Conservation (phyloP, 2,329 filamentous ascomycete species). For the Epichloe elymi region DNA sequence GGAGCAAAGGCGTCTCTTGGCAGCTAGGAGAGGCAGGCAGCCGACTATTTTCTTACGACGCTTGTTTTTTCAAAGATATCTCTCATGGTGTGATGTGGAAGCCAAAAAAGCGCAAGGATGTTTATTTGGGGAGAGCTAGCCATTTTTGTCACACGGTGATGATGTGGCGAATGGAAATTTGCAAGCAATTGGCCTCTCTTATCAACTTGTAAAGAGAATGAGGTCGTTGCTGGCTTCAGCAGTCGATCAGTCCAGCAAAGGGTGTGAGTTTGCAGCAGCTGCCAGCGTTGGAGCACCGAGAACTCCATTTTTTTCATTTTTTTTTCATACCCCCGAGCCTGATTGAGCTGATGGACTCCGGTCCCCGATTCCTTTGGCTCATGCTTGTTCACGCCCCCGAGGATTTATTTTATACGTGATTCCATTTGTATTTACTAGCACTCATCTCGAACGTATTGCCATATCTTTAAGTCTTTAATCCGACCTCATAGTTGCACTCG, state of each 20-base stretch:
- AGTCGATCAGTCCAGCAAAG: background rate
- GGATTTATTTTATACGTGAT: slow-evolving; percentile 16
- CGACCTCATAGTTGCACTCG: slow-evolving; percentile 20
- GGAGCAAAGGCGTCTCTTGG: slow-evolving; percentile 22
- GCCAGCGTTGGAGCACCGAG: background rate
- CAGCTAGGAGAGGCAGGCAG: slow-evolving; percentile 10
- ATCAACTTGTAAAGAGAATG: slow-evolving; percentile 8
- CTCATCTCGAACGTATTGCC: slow-evolving; percentile 21
- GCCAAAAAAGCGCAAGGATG: slow-evolving; percentile 10
- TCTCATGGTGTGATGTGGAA: slow-evolving; percentile 18
- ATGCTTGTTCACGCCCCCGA: slow-evolving; percentile 2
- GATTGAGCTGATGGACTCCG: background rate
- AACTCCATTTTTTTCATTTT: no score
- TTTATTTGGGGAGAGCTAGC: slow-evolving; percentile 11
- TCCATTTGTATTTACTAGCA: slow-evolving; percentile 24
- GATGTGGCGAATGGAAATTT: slow-evolving; percentile 6
- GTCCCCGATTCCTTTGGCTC: background rate
- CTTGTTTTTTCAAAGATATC: slow-evolving; percentile 11
- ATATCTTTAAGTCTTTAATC: slow-evolving; percentile 27
- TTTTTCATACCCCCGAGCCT: background rate
- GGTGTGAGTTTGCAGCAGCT: background rate
- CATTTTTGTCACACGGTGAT: slow-evolving; percentile 9
- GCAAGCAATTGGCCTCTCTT: slow-evolving; percentile 9
- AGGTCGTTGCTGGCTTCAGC: slow-evolving; percentile 6
- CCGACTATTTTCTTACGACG: slow-evolving; percentile 15